Conservation (phyloP, 2,329 filamentous ascomycete genomes). For the Falciphora oryzae region DNA sequence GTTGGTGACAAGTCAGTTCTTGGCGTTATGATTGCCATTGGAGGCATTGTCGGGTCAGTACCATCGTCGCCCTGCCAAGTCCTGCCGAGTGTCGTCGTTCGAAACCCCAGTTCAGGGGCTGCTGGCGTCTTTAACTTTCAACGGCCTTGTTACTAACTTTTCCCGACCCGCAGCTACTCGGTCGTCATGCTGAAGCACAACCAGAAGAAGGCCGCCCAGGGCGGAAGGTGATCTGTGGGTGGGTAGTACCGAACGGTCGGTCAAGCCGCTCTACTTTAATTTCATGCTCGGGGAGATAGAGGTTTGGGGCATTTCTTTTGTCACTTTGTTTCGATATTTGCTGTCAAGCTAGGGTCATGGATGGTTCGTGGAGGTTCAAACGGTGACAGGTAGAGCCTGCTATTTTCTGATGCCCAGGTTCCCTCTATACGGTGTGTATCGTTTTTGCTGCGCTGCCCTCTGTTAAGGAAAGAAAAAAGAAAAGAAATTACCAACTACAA, state of each 20-base stretch:
- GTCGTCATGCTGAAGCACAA: constrained; percentile 25
- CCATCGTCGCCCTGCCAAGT: neutral
- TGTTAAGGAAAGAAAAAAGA: neutral
- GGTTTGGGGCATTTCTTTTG: neutral
- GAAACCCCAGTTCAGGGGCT: neutral
- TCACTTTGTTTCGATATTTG: neutral
- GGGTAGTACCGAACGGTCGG: neutral
- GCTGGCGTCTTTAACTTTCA: neutral
- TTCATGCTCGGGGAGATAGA: neutral
- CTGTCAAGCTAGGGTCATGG: neutral
- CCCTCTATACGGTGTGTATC: neutral
- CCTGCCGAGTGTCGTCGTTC: neutral
- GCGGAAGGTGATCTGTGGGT: neutral
- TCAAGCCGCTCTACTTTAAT: neutral
- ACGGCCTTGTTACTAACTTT: constrained; percentile 6
- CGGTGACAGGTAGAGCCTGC: neutral
- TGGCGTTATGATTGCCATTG: constrained; percentile 50
- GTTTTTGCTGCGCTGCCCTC: neutral
- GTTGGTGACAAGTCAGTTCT: constrained; percentile 49
- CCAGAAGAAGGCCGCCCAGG: constrained; percentile 13
- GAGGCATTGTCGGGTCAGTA: constrained; percentile 51
- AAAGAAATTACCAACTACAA: neutral
- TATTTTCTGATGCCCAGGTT: neutral
- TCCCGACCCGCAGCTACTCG: constrained; percentile 21
- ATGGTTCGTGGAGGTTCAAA: neutral